A percentile compares a stretch with the other conserved stretches of the same genome.
Evolutionary conservation across 306 rosid species (phyloP).

Genomic region (Sphenostylis stenocarpa): DNA sequence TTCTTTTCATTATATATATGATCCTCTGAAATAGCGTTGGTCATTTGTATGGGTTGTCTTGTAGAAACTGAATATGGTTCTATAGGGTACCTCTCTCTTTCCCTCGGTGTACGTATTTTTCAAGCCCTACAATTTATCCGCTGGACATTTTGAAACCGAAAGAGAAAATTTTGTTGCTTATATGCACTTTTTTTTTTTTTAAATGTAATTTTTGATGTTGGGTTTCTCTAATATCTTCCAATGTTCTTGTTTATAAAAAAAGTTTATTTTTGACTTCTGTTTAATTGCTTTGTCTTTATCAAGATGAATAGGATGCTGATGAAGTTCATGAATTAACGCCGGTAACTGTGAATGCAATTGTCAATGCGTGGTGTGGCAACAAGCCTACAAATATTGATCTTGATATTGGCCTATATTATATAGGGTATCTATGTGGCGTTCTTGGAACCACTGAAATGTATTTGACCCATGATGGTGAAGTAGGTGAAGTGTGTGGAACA

Average conservation of each 20-base stretch:
- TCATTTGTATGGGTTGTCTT: constrained; percentile 37
- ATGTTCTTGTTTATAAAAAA: neutral
- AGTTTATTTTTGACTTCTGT: neutral
- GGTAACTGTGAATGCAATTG: constrained; percentile 39
- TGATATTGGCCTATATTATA: neutral
- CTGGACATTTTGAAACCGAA: neutral
- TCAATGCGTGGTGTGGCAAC: constrained; percentile 11
- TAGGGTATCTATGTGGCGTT: neutral
- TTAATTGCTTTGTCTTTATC: neutral
- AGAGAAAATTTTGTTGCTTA: constrained; percentile 1
- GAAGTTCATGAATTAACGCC: constrained; percentile 22
- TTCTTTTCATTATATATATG: too few species aligned
- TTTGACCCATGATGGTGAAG: constrained; percentile 36
- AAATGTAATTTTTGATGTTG: too few species aligned
- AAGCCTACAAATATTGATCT: constrained; percentile 27
- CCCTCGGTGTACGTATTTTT: neutral
- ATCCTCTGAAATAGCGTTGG: constrained; percentile 2
- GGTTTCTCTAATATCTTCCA: constrained; percentile 1
- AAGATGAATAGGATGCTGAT: constrained; percentile 8
- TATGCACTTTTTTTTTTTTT: neutral
- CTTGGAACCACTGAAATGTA: constrained; percentile 29
- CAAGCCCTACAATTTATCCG: neutral
- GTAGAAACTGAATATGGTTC: constrained; percentile 38
- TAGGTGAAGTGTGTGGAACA: constrained; percentile 28
- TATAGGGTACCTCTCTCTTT: constrained; percentile 27